Conservation (phyloP, 257 asterid species). For the Sherardia arvensis region DNA sequence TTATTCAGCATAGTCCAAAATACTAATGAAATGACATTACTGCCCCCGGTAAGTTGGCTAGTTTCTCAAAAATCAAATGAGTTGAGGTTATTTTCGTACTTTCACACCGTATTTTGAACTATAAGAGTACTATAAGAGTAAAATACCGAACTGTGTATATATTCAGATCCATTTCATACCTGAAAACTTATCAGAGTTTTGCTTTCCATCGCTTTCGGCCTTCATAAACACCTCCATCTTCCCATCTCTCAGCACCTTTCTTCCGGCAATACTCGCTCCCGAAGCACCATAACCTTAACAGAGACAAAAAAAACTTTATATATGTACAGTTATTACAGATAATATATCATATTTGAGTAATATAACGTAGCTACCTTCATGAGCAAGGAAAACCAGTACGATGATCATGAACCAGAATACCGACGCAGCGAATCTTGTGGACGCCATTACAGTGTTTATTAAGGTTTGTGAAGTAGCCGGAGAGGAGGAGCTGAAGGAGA, state of each 20-base stretch:
- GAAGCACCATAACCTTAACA: neutral
- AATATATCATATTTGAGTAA: too few relatives aligned
- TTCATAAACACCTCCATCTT: slow-evolving; percentile 13
- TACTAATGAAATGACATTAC: too few relatives aligned
- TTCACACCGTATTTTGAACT: too few relatives aligned
- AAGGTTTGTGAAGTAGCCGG: neutral
- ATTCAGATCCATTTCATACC: slow-evolving; percentile 13
- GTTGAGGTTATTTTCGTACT: too few relatives aligned
- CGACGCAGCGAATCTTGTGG: slow-evolving; percentile 23
- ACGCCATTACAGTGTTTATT: slow-evolving; percentile 35
- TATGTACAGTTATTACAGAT: neutral
- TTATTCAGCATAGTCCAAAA: too few relatives aligned
- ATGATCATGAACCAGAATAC: slow-evolving; percentile 27
- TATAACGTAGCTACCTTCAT: slow-evolving; percentile 31
- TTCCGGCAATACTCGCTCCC: slow-evolving; percentile 17
- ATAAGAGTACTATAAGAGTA: too few relatives aligned
- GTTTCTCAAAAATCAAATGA: too few relatives aligned
- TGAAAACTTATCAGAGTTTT: slow-evolving; percentile 16
- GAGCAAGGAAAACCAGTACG: slow-evolving; percentile 25
- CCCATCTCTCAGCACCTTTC: slow-evolving; percentile 28
- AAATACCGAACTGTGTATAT: too few relatives aligned
- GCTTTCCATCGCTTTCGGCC: slow-evolving; percentile 21
- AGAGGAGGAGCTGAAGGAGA: slow-evolving; percentile 17
- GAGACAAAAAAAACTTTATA: neutral
- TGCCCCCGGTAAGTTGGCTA: too few relatives aligned